Conservation (phyloP, 805 yeast species). For the Candida nanaspora region DNA sequence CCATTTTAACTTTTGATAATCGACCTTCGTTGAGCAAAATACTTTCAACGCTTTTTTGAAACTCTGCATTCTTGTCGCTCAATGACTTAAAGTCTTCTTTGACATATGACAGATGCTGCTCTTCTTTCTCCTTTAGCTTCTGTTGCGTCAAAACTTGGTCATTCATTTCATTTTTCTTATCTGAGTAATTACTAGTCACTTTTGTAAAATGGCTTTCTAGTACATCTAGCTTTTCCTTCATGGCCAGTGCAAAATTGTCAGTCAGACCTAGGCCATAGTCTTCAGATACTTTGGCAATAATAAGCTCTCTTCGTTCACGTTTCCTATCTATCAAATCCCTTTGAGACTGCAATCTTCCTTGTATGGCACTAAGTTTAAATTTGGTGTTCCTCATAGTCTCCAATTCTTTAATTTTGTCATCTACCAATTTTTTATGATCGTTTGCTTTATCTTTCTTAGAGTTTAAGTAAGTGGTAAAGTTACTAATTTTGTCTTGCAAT, state of each 20-base stretch:
- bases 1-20: constrained; percentile 36
- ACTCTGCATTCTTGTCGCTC: constrained; percentile 27
- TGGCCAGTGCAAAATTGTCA: too few species aligned
- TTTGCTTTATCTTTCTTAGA: constrained; percentile 16
- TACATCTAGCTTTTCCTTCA: too few species aligned
- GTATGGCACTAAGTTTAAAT: too few species aligned
- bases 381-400: too few species aligned
- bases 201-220: too few species aligned
- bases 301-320: too few species aligned
- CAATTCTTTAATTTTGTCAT: not conserved
- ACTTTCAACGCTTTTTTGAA: constrained; percentile 31
- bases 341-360: too few species aligned
- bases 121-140: constrained; percentile 26
- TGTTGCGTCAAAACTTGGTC: not conserved
- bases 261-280: too few species aligned
- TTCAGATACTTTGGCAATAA: too few species aligned
- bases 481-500: constrained; percentile 30
- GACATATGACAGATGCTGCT: constrained; percentile 35
- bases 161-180: too few species aligned
- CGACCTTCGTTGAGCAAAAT: constrained; percentile 38
- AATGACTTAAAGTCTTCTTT: constrained; percentile 31
- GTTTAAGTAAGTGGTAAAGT: constrained; percentile 29
- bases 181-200: too few species aligned
- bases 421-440: not conserved
- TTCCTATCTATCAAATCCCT: too few species aligned